Evolutionary conservation across 2,329 filamentous ascomycete genomes (phyloP).

Genomic region (Lachnellula cervina): DNA sequence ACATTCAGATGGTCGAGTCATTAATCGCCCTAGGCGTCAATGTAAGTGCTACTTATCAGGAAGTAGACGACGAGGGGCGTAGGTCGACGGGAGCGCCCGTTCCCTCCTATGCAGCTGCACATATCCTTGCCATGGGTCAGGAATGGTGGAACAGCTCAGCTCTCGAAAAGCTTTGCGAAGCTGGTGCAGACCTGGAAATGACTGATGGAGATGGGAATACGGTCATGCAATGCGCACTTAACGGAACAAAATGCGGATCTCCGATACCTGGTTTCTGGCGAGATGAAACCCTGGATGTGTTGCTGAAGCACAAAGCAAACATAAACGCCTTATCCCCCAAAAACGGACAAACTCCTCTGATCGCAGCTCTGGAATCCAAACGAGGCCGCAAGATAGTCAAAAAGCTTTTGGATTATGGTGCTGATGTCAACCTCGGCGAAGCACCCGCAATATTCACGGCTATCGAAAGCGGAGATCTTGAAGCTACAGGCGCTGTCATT

Average conservation of each 20-base stretch:
- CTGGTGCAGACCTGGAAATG: slow-evolving; percentile 4
- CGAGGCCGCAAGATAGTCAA: neutral
- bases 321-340: slow-evolving; percentile 2
- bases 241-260: neutral
- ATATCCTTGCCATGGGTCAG: slow-evolving; percentile 1
- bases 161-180: neutral
- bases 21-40: slow-evolving; percentile 2
- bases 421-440: neutral
- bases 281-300: neutral
- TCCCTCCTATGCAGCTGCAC: neutral
- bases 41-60: neutral
- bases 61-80: neutral
- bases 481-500: neutral
- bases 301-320: slow-evolving; percentile 3
- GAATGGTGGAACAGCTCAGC: slow-evolving; percentile 1
- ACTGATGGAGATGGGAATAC: neutral
- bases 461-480: neutral
- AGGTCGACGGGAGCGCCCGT: neutral
- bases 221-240: neutral
- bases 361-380: neutral
- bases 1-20: slow-evolving; percentile 4
- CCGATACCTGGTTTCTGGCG: neutral
- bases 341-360: slow-evolving; percentile 6
- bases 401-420: neutral
- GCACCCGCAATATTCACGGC: neutral